A percentile compares a stretch with the other conserved stretches of the same genome.
Evolutionary conservation across 352 stramenopile species (phyloP).

Genomic region (Globisporangium abappressorium): DNA sequence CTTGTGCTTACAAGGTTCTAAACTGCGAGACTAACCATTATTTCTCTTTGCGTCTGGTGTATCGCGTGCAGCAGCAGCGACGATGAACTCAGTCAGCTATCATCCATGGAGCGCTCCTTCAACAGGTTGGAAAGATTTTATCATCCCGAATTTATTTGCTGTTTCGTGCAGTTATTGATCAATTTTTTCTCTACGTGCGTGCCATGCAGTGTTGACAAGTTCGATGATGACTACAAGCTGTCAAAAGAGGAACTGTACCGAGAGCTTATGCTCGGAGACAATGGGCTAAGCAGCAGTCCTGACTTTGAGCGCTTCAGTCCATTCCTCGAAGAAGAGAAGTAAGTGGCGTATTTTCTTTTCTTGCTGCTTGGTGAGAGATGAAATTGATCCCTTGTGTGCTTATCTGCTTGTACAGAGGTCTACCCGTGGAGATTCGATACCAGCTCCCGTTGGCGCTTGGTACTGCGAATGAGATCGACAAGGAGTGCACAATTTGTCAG

Average conservation of each 20-base stretch:
- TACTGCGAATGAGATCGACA: slow-evolving; percentile 79
- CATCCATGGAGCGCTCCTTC: slow-evolving; percentile 62
- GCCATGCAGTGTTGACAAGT: slow-evolving; percentile 34
- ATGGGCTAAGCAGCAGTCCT: slow-evolving; percentile 61
- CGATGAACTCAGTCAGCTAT: slow-evolving; percentile 74
- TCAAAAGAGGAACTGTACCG: slow-evolving; percentile 66
- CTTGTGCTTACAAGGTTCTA: neutral
- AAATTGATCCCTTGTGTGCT: neutral
- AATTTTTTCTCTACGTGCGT: neutral
- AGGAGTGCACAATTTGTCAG: slow-evolving; percentile 86
- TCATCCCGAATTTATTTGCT: neutral
- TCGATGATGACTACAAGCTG: slow-evolving; percentile 48
- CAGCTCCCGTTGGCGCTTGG: slow-evolving; percentile 73
- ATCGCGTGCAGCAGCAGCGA: slow-evolving; percentile 57
- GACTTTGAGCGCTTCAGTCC: slow-evolving; percentile 71
- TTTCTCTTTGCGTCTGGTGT: neutral
- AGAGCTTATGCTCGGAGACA: slow-evolving; percentile 52
- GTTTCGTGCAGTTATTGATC: neutral
- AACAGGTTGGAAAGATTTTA: slow-evolving; percentile 31
- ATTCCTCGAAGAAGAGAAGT: slow-evolving; percentile 66
- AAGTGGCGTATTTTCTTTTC: slow-evolving; percentile 17
- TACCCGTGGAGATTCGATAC: slow-evolving; percentile 78
- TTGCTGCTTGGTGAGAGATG: neutral
- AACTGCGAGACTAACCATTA: neutral
- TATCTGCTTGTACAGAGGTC: slow-evolving; percentile 34